Evolutionary conservation across 78 protist species (phyloP).

Genomic region (Cyanophora paradoxa): DNA sequence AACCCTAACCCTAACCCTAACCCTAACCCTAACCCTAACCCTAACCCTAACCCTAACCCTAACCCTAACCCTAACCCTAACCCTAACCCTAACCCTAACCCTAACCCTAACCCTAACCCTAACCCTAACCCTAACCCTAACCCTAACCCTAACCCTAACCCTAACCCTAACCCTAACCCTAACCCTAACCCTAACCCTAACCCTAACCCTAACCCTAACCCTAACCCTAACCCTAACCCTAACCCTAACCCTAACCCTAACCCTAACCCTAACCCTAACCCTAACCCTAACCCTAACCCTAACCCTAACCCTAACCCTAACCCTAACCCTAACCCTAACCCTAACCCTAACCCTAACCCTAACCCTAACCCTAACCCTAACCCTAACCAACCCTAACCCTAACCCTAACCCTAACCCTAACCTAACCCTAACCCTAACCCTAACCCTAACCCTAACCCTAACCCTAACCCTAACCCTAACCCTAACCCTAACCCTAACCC

Average conservation of each 20-base stretch:
- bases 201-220: slow-evolving; percentile 12
- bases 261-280: slow-evolving; percentile 12
- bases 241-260: slow-evolving; percentile 10
- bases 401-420: slow-evolving; percentile 12
- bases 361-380: slow-evolving; percentile 10
- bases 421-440: too few species aligned
- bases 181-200: slow-evolving; percentile 6
- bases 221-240: slow-evolving; percentile 11
- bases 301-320: slow-evolving; percentile 10
- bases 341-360: slow-evolving; percentile 11
- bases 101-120: slow-evolving; percentile 11
- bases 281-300: slow-evolving; percentile 11
- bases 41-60: slow-evolving; percentile 7
- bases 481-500: slow-evolving; percentile 12
- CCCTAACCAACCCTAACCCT: too few species aligned
- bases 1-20: slow-evolving; percentile 10
- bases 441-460: slow-evolving; percentile 10
- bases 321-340: slow-evolving; percentile 12
- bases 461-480: slow-evolving; percentile 11
- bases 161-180: slow-evolving; percentile 11
- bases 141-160: slow-evolving; percentile 12
- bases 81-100: slow-evolving; percentile 12
- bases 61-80: slow-evolving; percentile 8
- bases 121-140: slow-evolving; percentile 10
- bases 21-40: slow-evolving; percentile 7